Evolutionary conservation across 805 yeast genomes (phyloP), one percentile per base, ranked within the genome.

Genomic region (Kazachstania taianensis): DNA sequence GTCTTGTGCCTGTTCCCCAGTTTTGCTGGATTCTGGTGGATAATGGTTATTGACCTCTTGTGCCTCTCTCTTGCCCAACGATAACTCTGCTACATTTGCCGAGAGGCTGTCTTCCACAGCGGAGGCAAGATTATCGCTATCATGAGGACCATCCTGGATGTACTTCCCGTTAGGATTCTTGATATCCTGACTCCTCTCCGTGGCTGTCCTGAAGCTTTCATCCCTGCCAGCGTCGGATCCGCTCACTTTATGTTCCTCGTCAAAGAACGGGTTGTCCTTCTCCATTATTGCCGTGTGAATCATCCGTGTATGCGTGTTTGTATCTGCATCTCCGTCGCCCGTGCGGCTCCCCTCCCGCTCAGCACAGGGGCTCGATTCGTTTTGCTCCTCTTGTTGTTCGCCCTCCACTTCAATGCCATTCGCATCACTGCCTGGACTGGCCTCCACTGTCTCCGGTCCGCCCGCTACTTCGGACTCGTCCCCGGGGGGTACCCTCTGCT

Each of bases 201-300:
- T 29, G 9, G 28, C 32, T 5, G 24, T 30, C 8, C 17, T 20
- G 7, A 27, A 20, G 9, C 10, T 23, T 29, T 19, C 20, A 22
- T 22, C 25, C 25, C 14, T 9, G 13, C 23, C 32, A 22, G 36
- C 28, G 13, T 22, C 25, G 29, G 20, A 12, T 10, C 14, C 18
- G 10, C 16, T 7, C 12, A 5, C 10, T n/a, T 17, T 15, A n/a
- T 24, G 28, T 20, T 39, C 28, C 13, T 8, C 16, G 6, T 43
- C 49, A 17, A 52, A 31, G 35, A 54, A 54, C 17, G 59, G 58
- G 38, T 54, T 54, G 35, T 53, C 59, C 23, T 49, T 47, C 30
- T 52, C 49, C 5, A 45, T 42, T 10, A 53, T 47, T 18, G 44
- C 48, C 3, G 57, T 52, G 35, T 47, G 57, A 8, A 53, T 41